Evolutionary conservation across 768 basidiomycete species (phyloP), one percentile per base, ranked within the genome.

Genomic region (Steccherinum ochraceum): DNA sequence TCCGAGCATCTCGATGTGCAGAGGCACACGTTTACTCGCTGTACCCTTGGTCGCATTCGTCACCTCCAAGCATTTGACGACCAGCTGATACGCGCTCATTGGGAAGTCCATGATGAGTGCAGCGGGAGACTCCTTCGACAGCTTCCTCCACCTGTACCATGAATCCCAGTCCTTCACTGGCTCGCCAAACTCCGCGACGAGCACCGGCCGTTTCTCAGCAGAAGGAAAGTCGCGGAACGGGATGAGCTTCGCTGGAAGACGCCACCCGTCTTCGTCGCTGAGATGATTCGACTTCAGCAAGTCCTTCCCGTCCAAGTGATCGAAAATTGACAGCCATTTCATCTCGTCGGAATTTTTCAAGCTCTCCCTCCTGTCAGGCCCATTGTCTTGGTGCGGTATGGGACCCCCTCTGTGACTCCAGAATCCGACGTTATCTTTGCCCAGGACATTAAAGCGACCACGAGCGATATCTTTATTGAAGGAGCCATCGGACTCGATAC

Each of bases 21-120:
- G 61, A 21, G 55, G 48, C 25, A 64, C 67, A 48, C 66, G 65
- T 26, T 35, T 13, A 23, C 46, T 51, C 4, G 61, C 39, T 23
- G 59, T 54, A 19, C 60, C 61, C 23, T 55, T 46, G 7, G 53
- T 52, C 3, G 67, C 57, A 44, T 58, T 59, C 16, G 67, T 52
- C 44, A 70, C 52, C 5, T 66, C 58, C 13, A 76, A 57, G 44
- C 69, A 58, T 42, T 69, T 57, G 47, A 65, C 65, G 39, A 71
- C 55, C 21, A 76, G 55, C 21, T 68, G 63, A 52, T 73, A 76
- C 19, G 72, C 61, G 16, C 67, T 64, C 53, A 77, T 57, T 10
- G 75, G 72, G 54, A 67, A 75, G 46, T 73, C 69, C 56, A 77
- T 62, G n/a, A 74, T 62, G 30, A 77, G 62, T 20, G 67, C 72